Conservation (phyloP, 768 basidiomycete species). For the Lactifluus piperatus region DNA sequence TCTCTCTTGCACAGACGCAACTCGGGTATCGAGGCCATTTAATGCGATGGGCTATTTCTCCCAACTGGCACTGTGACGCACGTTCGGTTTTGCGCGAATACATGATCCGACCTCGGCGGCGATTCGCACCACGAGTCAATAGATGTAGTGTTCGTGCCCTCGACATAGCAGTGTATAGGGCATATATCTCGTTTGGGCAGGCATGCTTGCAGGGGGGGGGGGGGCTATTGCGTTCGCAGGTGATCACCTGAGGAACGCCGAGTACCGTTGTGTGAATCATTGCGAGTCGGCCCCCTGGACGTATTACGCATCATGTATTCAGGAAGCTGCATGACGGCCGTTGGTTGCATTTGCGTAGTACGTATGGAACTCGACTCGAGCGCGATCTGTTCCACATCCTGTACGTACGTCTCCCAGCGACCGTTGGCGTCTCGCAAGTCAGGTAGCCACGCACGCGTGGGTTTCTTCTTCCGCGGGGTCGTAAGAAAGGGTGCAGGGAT, state of each 20-base stretch:
- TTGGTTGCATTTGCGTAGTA: slow-evolving; percentile 20
- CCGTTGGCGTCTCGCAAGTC: neutral
- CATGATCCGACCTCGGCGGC: neutral
- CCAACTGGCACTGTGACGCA: neutral
- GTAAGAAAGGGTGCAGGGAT: neutral
- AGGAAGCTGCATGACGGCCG: slow-evolving; percentile 15
- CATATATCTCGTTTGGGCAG: neutral
- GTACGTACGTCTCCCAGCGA: neutral
- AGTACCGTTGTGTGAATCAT: neutral
- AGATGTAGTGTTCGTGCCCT: neutral
- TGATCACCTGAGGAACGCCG: slow-evolving; percentile 4
- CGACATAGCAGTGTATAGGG: neutral
- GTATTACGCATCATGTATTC: slow-evolving; percentile 5
- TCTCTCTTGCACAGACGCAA: neutral
- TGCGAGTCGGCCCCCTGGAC: neutral
- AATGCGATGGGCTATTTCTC: neutral
- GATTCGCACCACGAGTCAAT: neutral
- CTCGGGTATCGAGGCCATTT: neutral
- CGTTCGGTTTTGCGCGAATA: neutral
- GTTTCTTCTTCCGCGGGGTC: neutral
- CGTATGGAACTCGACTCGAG: slow-evolving; percentile 15
- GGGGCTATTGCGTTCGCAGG: slow-evolving; percentile 1
- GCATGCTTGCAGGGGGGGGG: neutral
- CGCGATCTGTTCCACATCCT: slow-evolving; percentile 15
- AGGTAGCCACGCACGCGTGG: neutral